phyloP scores from a whole-genome alignment of 805 yeast species.

The Ogataea zsoltii region DNA sequence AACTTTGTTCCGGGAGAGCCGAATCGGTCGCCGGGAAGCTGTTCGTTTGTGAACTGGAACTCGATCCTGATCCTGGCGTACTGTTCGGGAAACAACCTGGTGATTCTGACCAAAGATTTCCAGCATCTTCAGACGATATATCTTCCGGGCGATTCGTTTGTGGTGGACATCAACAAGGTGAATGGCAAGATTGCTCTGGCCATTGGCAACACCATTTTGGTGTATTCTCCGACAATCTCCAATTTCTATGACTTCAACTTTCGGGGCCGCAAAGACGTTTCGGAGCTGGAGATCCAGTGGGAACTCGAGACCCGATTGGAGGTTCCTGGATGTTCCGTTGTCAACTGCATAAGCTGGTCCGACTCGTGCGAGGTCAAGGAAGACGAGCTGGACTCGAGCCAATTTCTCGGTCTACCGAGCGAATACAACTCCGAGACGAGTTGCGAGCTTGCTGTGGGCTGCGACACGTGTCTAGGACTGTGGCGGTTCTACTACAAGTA shows the following conservation, averaged over 20 bases:
- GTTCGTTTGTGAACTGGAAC: conserved; percentile 66
- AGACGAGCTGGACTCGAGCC: conserved; percentile 27
- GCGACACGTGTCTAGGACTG: conserved; percentile 49
- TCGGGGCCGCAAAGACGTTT: conserved; percentile 33
- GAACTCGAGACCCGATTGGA: conserved; percentile 28
- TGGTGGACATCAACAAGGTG: conserved; percentile 60
- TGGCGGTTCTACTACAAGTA: conserved; percentile 45
- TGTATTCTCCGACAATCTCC: conserved; percentile 60
- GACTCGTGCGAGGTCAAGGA: conserved; percentile 33
- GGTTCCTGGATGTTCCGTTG: conserved; percentile 23
- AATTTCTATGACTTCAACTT: conserved; percentile 39
- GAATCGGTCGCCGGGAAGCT: conserved; percentile 53
- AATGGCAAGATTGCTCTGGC: conserved; percentile 67
- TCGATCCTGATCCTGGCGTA: conserved; percentile 64
- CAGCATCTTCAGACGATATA: conserved; percentile 74
- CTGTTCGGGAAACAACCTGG: conserved; percentile 86
- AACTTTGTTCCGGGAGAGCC: conserved; percentile 88
- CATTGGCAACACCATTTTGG: conserved; percentile 40
- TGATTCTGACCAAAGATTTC: conserved; percentile 55
- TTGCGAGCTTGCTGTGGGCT: conserved; percentile 63
- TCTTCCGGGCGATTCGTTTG: conserved; percentile 61
- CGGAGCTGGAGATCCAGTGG: conserved; percentile 36
- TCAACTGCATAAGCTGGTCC: conserved; percentile 38
- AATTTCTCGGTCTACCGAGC: conserved; percentile 33
- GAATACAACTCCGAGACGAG: conserved; percentile 38